Base-by-base conservation (phyloP, 116 monocot species). In the Trichopus zeylanicus region DNA sequence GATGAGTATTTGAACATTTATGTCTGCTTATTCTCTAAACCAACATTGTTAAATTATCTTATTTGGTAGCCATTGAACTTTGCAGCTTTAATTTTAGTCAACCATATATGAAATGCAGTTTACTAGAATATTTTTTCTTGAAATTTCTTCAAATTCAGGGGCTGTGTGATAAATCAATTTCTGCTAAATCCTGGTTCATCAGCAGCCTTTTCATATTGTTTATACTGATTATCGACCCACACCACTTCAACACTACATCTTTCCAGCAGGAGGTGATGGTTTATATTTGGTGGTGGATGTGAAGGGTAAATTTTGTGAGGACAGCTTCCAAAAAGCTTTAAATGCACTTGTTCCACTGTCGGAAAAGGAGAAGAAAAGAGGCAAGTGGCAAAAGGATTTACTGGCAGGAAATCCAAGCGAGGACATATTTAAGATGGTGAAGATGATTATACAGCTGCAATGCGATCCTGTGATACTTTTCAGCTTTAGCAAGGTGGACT, bases 141-240 rank as follows among this genome's bases (percentile, higher is more conserved):
- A 18, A 42, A 42, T 42, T 3, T 16, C 42, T 42, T 42, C 42
- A 42, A 42, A 42, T 42, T 13, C 42, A n/a, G 13, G 4, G 42
- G 13, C 3, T n/a, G n/a, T 2, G 42, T 4, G n/a, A 42, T n/a
- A 42, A 9, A 42, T 42, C 18, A 42, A 2, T 6, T 58, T 64
- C 28, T 52, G 61, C 46, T 37, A 0, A 38, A 38, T 73, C 28
- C 76, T 89, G 94, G 89, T 95, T 30, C 95, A 95, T 67, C 75
- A 53, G 22, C 90, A 95, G 60, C 95, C 95, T 32, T 95, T 90
- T 55, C 95, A 95, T 62, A 90, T 95, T 48, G 95, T 95, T 38
- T 95, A 95, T 69, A 95, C 95, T 1, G 95, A 95, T 73, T 95
- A 87, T 71, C 72, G 95, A 12, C 90, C 95, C 22, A 95, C 95